Conservation (phyloP, 306 rosid genomes). For the Quercus rubra region DNA sequence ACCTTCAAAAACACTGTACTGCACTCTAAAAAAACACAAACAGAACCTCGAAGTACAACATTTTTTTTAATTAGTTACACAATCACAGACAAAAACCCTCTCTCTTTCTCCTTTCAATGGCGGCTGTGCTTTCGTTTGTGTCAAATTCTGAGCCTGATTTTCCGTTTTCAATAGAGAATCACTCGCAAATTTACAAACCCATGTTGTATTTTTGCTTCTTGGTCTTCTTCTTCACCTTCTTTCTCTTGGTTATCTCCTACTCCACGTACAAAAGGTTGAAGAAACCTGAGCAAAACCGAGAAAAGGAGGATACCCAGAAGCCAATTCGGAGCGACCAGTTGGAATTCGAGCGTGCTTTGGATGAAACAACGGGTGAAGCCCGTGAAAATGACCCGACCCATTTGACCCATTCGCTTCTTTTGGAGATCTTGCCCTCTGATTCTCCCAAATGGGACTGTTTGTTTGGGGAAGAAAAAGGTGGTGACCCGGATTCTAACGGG, state of each 20-base stretch:
- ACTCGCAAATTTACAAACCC: conserved; percentile 30
- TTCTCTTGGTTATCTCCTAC: conserved; percentile 32
- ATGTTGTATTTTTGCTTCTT: conserved; percentile 28
- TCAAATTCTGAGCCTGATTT: conserved; percentile 23
- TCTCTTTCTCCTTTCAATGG: conserved; percentile 30
- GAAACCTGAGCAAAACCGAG: conserved; percentile 13
- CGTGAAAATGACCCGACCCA: conserved; percentile 32
- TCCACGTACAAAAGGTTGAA: conserved; percentile 30
- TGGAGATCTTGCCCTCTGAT: conserved; percentile 45
- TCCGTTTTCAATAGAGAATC: conserved; percentile 11
- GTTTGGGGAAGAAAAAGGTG: conserved; percentile 20
- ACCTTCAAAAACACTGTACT: not conserved
- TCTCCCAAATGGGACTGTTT: conserved; percentile 51
- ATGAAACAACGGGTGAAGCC: conserved; percentile 5
- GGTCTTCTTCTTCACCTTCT: conserved; percentile 19
- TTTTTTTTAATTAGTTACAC: too few relatives aligned
- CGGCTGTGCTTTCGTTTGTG: conserved; percentile 28
- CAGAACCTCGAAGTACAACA: not conserved
- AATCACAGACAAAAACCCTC: not conserved
- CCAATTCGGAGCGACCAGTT: conserved; percentile 18
- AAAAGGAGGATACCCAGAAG: conserved; percentile 19
- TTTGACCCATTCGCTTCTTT: conserved; percentile 36
- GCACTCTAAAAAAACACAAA: not conserved
- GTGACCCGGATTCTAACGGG: conserved; percentile 19
- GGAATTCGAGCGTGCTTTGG: conserved; percentile 12